These are phyloP conservation scores for Penicillium steckii DNA, from an alignment of 495 filamentous ascomycete species.

Conservation along the genomic window DNA sequence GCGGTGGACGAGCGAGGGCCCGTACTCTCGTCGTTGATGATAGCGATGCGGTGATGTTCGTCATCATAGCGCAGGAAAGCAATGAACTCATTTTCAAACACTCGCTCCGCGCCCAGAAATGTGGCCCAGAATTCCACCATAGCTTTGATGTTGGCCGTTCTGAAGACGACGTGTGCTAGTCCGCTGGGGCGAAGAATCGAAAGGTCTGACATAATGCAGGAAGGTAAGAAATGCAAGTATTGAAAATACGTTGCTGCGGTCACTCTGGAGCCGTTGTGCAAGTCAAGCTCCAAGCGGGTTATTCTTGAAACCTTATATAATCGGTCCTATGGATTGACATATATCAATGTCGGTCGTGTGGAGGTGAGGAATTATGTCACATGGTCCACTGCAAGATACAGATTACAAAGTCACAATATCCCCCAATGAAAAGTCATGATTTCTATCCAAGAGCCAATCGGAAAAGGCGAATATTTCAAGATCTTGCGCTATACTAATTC, in stretches of 20 bases:
- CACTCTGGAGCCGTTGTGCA: neutral
- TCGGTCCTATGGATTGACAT: neutral
- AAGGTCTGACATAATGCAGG: neutral
- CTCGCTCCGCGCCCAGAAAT: constrained; percentile 4
- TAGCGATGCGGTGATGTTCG: constrained; percentile 48
- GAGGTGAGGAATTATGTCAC: neutral
- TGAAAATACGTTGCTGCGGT: neutral
- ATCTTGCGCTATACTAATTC: neutral
- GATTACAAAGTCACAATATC: neutral
- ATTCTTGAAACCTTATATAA: neutral
- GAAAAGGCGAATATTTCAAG: neutral
- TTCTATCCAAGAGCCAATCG: neutral
- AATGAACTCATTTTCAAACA: constrained; percentile 9
- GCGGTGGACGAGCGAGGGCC: constrained; percentile 10
- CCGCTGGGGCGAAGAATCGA: neutral
- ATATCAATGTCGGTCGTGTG: neutral
- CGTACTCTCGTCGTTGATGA: constrained; percentile 25
- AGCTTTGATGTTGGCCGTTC: neutral
- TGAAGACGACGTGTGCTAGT: constrained; percentile 1
- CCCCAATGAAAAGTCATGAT: neutral
- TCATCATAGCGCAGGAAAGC: constrained; percentile 45
- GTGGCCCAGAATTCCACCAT: constrained; percentile 3
- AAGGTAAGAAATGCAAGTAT: neutral
- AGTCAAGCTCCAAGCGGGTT: neutral
- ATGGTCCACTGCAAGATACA: neutral